Conservation (phyloP, 805 yeast species). For the Cyberlindnera maclurae region DNA sequence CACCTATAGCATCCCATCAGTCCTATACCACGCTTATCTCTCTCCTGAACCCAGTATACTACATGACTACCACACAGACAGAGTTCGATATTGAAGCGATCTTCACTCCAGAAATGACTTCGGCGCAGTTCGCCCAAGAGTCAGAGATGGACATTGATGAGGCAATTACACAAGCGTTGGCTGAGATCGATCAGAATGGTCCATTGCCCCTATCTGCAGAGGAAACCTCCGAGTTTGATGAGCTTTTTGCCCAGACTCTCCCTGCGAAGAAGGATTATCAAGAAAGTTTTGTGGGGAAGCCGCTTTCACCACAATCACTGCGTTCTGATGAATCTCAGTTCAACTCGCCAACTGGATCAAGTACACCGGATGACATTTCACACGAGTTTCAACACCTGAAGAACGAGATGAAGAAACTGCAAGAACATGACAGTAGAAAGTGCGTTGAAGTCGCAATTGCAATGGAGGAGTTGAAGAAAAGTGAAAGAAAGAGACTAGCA, state of each 20-base stretch:
- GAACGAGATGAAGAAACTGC: slow-evolving; percentile 19
- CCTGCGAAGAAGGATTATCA: no score
- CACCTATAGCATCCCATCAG: no score
- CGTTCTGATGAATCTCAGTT: slow-evolving; percentile 24
- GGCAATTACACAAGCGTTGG: slow-evolving; percentile 11
- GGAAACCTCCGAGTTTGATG: not conserved
- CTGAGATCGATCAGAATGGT: slow-evolving; percentile 8
- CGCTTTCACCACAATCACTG: slow-evolving; percentile 31
- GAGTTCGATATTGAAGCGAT: slow-evolving; percentile 11
- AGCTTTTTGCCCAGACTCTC: not conserved
- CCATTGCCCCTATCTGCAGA: not conserved
- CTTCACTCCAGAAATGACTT: slow-evolving; percentile 3
- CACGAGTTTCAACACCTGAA: slow-evolving; percentile 5
- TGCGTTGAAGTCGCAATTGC: slow-evolving; percentile 27
- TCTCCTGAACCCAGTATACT: not conserved
- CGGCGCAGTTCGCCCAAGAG: not conserved
- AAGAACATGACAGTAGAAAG: slow-evolving; percentile 27
- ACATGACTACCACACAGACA: not conserved
- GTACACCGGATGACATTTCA: not conserved
- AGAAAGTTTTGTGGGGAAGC: slow-evolving; percentile 2
- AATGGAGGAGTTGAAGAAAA: slow-evolving; percentile 27
- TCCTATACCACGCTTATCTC: no score
- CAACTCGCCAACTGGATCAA: slow-evolving; percentile 12
- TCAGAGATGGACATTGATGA: slow-evolving; percentile 7
- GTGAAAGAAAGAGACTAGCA: slow-evolving; percentile 31